These are phyloP conservation scores for Talaromyces albobiverticillius DNA, from an alignment of 2,329 filamentous ascomycete genomes.

Conservation along the genomic window DNA sequence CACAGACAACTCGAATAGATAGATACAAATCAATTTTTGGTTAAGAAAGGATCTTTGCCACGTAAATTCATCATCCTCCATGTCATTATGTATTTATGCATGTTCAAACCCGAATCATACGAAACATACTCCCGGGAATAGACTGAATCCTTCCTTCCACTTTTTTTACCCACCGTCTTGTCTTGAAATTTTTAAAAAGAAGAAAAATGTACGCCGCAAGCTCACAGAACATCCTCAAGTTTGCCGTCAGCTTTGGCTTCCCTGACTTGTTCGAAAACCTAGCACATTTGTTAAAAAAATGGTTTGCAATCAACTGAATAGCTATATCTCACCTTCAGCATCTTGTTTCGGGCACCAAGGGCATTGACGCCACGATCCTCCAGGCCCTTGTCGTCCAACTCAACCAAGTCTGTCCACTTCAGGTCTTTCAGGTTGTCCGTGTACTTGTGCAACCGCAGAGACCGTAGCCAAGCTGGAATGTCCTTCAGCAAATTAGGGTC, in stretches of 20 bases:
- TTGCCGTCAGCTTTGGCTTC: conserved; percentile 75
- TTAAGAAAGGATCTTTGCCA: conserved; percentile 13
- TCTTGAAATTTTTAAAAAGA: conserved; percentile 1
- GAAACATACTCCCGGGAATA: conserved; percentile 3
- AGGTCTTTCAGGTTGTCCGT: conserved; percentile 97
- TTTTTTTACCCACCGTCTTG: background rate
- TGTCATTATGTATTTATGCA: conserved; percentile 12
- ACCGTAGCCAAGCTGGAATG: conserved; percentile 93
- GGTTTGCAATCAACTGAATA: background rate
- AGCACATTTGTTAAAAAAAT: conserved; percentile 24
- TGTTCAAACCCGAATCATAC: conserved; percentile 15
- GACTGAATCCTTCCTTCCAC: background rate
- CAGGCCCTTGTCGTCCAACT: conserved; percentile 87
- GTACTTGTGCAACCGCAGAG: conserved; percentile 94
- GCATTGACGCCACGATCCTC: conserved; percentile 94
- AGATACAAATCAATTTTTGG: conserved; percentile 11
- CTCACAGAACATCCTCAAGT: conserved; percentile 43
- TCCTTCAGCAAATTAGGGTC: conserved; percentile 87
- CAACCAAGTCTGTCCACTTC: conserved; percentile 90
- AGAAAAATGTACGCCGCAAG: conserved; percentile 12
- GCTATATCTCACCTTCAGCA: conserved; percentile 72
- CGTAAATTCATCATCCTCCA: conserved; percentile 10
- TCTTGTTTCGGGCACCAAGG: conserved; percentile 89
- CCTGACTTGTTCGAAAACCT: conserved; percentile 93
- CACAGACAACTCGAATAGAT: conserved; percentile 11